phyloP scores from a whole-genome alignment of 1,284 basidiomycete species.

The Marasmius fiardii region DNA sequence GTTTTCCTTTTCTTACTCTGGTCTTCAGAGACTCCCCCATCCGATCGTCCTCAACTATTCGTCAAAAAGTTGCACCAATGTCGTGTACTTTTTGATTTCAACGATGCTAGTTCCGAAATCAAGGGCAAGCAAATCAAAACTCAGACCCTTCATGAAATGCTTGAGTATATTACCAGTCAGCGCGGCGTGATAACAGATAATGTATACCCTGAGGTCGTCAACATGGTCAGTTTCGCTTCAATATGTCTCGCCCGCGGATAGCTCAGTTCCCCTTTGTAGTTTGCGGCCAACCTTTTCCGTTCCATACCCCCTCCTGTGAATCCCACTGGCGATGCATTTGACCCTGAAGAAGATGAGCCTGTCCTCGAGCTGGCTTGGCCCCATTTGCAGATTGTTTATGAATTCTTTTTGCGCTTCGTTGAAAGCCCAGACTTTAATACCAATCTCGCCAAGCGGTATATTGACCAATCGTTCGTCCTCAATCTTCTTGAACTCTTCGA shows the following conservation, averaged over 20 bases:
- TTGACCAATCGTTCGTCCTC: constrained; percentile 95
- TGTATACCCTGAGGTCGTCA: constrained; percentile 98
- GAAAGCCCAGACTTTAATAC: constrained; percentile 99
- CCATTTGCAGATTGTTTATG: constrained; percentile 99
- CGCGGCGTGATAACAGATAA: constrained; percentile 95
- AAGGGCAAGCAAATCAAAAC: constrained; percentile 99
- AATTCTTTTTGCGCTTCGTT: constrained; percentile 99
- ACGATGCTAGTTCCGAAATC: constrained; percentile 94
- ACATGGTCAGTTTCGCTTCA: constrained; percentile 66
- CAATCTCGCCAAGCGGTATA: constrained; percentile 95
- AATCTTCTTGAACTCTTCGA: constrained; percentile 98
- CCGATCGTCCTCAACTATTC: constrained; percentile 89
- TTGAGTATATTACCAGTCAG: constrained; percentile 98
- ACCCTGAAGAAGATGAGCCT: constrained; percentile 99
- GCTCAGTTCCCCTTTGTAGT: constrained; percentile 46
- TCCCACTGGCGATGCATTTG: constrained; percentile 96
- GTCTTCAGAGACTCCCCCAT: constrained; percentile 79
- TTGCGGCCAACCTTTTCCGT: constrained; percentile 96
- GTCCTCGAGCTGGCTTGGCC: constrained; percentile 99
- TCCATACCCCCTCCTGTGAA: constrained; percentile 99
- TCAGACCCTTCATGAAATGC: constrained; percentile 96
- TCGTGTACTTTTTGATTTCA: constrained; percentile 97
- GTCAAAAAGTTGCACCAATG: constrained; percentile 96
- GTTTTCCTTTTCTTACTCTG: constrained; percentile 14
- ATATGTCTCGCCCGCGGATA: constrained; percentile 10